Percentiles rank a stretch among this genome's conserved stretches.
These are phyloP conservation scores for Beta macrorhiza DNA, from an alignment of 179 eudicot species.

Conservation along the genomic window DNA sequence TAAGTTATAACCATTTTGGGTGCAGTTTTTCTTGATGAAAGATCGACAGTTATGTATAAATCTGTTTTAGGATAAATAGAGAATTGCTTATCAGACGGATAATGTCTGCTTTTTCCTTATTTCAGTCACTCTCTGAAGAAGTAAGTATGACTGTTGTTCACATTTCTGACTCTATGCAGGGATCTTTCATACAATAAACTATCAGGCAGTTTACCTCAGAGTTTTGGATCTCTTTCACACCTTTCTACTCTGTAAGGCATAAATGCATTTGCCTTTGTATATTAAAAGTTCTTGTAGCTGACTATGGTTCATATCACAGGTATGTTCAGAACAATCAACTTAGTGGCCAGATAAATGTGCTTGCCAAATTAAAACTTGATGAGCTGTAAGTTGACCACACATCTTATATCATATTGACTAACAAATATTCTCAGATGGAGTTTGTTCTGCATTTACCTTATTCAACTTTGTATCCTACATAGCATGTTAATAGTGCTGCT, in stretches of 20 bases:
- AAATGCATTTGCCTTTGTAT: constrained; percentile 9
- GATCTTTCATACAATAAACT: constrained; percentile 58
- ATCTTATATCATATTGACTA: neutral
- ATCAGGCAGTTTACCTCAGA: constrained; percentile 51
- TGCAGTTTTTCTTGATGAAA: constrained; percentile 14
- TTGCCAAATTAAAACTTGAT: constrained; percentile 40
- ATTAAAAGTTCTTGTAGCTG: constrained; percentile 17
- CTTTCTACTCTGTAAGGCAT: constrained; percentile 49
- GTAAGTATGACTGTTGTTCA: constrained; percentile 1
- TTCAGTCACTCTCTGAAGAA: neutral
- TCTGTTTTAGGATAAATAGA: neutral
- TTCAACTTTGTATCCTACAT: neutral
- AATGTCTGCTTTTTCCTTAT: neutral
- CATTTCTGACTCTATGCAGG: constrained; percentile 37
- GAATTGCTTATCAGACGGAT: neutral
- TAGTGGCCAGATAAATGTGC: constrained; percentile 55
- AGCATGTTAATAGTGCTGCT: neutral
- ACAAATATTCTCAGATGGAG: neutral
- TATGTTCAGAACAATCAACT: constrained; percentile 54
- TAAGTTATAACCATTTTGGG: neutral
- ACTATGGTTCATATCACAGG: constrained; percentile 40
- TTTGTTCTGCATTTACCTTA: neutral
- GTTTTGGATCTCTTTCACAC: constrained; percentile 45
- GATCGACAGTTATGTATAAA: neutral
- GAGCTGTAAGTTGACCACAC: constrained; percentile 50